Evolutionary conservation across 2,329 filamentous ascomycete genomes (phyloP).

Genomic region (Fusarium equiseti): DNA sequence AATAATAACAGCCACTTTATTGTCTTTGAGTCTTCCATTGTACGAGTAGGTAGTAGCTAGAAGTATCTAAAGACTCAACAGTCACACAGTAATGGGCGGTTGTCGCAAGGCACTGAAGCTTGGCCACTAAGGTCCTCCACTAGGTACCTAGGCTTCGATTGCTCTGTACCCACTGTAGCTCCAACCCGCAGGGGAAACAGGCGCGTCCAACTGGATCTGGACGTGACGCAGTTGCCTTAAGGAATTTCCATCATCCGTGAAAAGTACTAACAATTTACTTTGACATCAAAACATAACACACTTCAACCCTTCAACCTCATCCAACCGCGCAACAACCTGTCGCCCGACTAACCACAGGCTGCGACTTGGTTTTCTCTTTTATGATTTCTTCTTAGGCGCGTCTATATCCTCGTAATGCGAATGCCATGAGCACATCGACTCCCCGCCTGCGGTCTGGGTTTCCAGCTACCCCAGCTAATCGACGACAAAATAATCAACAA

Average conservation of each 20-base stretch:
- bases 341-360: conserved; percentile 15
- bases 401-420: conserved; percentile 68
- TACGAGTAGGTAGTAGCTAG: neutral
- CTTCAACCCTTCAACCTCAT: conserved; percentile 24
- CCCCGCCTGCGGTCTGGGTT: conserved; percentile 86
- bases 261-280: conserved; percentile 37
- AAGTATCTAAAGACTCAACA: too few relatives aligned
- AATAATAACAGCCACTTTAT: neutral
- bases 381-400: conserved; percentile 37
- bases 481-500: conserved; percentile 51
- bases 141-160: neutral
- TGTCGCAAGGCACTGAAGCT: conserved; percentile 14
- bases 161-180: conserved; percentile 35
- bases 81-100: neutral
- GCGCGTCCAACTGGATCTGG: conserved; percentile 50
- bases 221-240: conserved; percentile 53
- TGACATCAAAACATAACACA: conserved; percentile 35
- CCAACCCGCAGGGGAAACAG: conserved; percentile 25
- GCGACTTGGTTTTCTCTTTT: conserved; percentile 21
- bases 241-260: conserved; percentile 47
- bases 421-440: conserved; percentile 83
- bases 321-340: conserved; percentile 34
- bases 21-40: neutral
- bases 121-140: neutral
- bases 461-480: conserved; percentile 76